Percentiles rank a stretch among this genome's conserved stretches.
Conservation (phyloP, 2,329 filamentous ascomycete genomes). For the Aureobasidium subglaciale region DNA sequence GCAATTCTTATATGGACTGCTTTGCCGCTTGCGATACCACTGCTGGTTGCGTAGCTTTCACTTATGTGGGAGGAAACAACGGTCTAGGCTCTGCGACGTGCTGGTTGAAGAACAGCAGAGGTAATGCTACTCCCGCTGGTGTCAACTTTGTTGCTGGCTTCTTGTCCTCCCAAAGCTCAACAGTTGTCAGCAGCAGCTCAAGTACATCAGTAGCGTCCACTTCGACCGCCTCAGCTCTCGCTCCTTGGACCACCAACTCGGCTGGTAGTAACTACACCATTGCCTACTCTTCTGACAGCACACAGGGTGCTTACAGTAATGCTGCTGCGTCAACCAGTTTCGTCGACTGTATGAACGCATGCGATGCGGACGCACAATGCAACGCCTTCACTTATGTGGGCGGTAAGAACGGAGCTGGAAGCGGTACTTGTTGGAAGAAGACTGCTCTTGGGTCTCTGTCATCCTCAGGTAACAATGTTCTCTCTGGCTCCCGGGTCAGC, state of each 20-base stretch:
- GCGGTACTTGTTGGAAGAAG: slow-evolving; percentile 15
- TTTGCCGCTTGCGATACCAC: no score
- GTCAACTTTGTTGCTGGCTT: no score
- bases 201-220: no score
- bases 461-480: slow-evolving; percentile 15
- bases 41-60: no score
- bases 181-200: no score
- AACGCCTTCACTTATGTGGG: slow-evolving; percentile 18
- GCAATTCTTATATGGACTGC: no score
- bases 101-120: no score
- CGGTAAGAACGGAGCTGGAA: slow-evolving; percentile 8
- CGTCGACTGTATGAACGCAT: slow-evolving; percentile 15
- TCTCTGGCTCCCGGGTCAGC: no score
- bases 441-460: slow-evolving; percentile 12
- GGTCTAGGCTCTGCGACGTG: no score
- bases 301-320: slow-evolving; percentile 14
- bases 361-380: slow-evolving; percentile 12
- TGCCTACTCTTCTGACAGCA: slow-evolving; percentile 14
- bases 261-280: slow-evolving; percentile 13
- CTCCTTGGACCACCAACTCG: slow-evolving; percentile 9
- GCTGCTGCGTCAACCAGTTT: slow-evolving; percentile 12
- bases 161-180: no score
- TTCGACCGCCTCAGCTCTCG: neutral
- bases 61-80: no score
- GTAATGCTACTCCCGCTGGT: no score